Evolutionary conservation across 1,284 basidiomycete genomes (phyloP).

Genomic region (Ceratobasidium theobromae): DNA sequence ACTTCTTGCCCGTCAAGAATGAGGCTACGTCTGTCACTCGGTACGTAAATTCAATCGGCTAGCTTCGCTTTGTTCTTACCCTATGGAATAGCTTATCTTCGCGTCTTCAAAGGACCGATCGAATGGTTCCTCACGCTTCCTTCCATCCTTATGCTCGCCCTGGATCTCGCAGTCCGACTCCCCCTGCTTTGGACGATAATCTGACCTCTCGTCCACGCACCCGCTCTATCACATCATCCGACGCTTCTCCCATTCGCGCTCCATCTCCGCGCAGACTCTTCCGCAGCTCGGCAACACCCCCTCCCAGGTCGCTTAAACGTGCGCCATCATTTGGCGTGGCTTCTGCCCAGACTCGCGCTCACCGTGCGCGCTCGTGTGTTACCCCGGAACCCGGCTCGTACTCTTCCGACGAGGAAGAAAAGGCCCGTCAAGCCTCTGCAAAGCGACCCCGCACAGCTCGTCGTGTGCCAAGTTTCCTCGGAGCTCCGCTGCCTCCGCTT

Average conservation of each 20-base stretch:
- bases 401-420: constrained; percentile 77
- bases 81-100: constrained; percentile 58
- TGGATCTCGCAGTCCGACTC: constrained; percentile 42
- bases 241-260: constrained; percentile 27
- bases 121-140: constrained; percentile 42
- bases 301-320: constrained; percentile 45
- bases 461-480: constrained; percentile 30
- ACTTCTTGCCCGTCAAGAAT: constrained; percentile 65
- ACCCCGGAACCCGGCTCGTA: constrained; percentile 46
- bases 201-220: constrained; percentile 42
- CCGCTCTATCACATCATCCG: constrained; percentile 43
- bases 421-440: constrained; percentile 55
- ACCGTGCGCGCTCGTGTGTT: constrained; percentile 57
- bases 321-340: constrained; percentile 47
- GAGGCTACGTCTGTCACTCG: constrained; percentile 60
- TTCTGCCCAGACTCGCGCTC: constrained; percentile 46
- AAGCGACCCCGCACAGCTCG: constrained; percentile 59
- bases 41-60: constrained; percentile 48
- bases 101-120: constrained; percentile 59
- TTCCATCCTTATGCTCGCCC: constrained; percentile 42
- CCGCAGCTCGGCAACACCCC: constrained; percentile 27
- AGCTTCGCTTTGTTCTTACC: constrained; percentile 25
- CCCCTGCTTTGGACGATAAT: background rate
- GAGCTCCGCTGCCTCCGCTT: constrained; percentile 26
- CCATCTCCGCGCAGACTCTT: constrained; percentile 12